Conservation (phyloP, 202 grass and related monocot genomes). For the Panicum virgatum region DNA sequence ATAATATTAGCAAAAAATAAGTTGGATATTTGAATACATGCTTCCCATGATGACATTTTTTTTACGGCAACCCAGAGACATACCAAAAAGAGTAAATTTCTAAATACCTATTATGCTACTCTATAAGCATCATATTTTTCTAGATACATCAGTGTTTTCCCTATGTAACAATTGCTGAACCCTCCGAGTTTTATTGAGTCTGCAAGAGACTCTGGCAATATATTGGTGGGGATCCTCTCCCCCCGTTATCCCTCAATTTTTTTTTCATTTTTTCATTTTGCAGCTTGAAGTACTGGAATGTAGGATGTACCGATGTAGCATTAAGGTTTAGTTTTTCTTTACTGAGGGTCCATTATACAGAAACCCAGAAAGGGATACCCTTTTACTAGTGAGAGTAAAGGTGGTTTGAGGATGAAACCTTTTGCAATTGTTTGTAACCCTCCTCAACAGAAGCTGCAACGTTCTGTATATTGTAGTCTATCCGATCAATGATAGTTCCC, state of each 20-base stretch:
- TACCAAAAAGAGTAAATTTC: neutral
- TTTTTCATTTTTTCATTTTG: neutral
- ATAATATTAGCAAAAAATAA: slow-evolving; percentile 1
- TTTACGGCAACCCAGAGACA: neutral
- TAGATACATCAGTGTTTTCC: too few species aligned
- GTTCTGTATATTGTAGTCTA: slow-evolving; percentile 94
- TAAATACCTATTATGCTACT: neutral
- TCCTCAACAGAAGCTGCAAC: slow-evolving; percentile 90
- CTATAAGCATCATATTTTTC: neutral
- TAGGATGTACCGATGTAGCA: neutral
- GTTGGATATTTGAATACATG: neutral
- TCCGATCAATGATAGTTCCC: slow-evolving; percentile 94
- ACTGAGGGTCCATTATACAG: neutral
- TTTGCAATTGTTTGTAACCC: slow-evolving; percentile 87
- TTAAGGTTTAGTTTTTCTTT: neutral
- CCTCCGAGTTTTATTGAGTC: too few species aligned
- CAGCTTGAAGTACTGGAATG: neutral
- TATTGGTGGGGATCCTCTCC: too few species aligned
- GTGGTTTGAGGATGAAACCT: slow-evolving; percentile 46
- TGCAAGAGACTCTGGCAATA: too few species aligned
- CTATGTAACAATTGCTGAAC: too few species aligned
- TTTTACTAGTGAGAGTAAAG: neutral
- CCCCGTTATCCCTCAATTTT: too few species aligned
- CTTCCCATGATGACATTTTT: neutral
- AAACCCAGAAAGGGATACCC: neutral